These are phyloP conservation scores for Fraxinus albicans DNA, from an alignment of 305 asterid species.

Conservation along the genomic window DNA sequence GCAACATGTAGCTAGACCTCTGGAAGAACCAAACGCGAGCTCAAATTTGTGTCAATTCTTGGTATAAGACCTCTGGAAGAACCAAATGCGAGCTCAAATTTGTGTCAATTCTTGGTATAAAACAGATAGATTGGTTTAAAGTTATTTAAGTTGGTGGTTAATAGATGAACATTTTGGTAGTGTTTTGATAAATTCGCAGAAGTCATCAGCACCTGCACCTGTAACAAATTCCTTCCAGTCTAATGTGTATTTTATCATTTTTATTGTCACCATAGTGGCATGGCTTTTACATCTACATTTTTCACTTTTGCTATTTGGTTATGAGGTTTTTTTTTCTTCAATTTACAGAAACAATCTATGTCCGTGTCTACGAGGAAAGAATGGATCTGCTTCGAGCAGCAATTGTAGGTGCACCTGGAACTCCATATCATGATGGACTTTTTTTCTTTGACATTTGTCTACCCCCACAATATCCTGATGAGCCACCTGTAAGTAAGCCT, in stretches of 20 bases:
- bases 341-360: slow-evolving; percentile 65
- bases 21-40: background rate
- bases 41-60: background rate
- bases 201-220: background rate
- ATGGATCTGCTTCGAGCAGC: slow-evolving; percentile 80
- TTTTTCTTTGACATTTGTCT: slow-evolving; percentile 85
- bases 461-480: slow-evolving; percentile 78
- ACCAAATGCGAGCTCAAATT: background rate
- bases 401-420: slow-evolving; percentile 68
- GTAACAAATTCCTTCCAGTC: background rate
- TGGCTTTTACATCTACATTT: background rate
- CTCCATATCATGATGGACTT: slow-evolving; percentile 91
- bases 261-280: background rate
- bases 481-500: slow-evolving; percentile 76
- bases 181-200: background rate
- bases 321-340: background rate
- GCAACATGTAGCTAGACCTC: background rate
- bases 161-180: background rate
- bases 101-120: background rate
- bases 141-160: background rate
- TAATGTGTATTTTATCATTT: background rate
- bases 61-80: background rate
- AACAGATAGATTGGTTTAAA: background rate
- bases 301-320: background rate
- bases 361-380: slow-evolving; percentile 79